Base-by-base conservation (phyloP, 352 stramenopile species). In the Globisporangium viniferum region DNA sequence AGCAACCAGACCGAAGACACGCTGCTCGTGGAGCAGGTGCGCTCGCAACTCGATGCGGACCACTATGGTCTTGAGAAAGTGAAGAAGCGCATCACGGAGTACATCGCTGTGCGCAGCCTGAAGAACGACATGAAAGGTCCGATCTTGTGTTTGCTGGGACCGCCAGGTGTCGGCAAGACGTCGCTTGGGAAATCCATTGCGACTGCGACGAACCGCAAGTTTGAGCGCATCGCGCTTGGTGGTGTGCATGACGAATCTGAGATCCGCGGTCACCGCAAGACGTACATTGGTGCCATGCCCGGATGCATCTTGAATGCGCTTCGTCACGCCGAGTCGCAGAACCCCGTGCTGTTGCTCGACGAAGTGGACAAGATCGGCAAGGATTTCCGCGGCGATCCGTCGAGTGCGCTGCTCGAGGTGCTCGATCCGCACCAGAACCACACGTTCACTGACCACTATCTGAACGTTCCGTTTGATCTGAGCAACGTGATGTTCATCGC, bases 321-420 rank as follows among this genome's bases (percentile, higher is more conserved):
- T 27, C 81, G 84, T 5, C 85, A 91, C 53, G 84, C 86, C 22
- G 81, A 91, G 66, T 91, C 77, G 20, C 80, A 81, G 62, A 94
- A 95, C 62, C 87, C 88, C 0, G 85, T 96, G 41, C 62, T 96
- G 7, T 66, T 96, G 36, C 69, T 96, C 33, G 89, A 96, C 64
- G 97, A 99, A 63, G 84, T 94, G 29, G 86, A 94, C 74, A 94
- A 94, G 69, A 73, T 94, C 53, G 82, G 83, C 48, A 90, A 90
- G 53, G 84, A 90, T 48, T 89, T 90, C 55, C 82, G 84, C 48
- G 81, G 82, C 0, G 81, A 92, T 39, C 83, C 84, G 27, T 77
- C 77, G 1, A 90, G 78, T 66, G 89, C 89, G 39, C 74, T 96
- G 39, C 72, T 96, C 22, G 89, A 96, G 74, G 86, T 96, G n/a